Evolutionary conservation across 306 rosid species (phyloP), one percentile per base, ranked within the genome.

Genomic region (Abrus pulchellus): DNA sequence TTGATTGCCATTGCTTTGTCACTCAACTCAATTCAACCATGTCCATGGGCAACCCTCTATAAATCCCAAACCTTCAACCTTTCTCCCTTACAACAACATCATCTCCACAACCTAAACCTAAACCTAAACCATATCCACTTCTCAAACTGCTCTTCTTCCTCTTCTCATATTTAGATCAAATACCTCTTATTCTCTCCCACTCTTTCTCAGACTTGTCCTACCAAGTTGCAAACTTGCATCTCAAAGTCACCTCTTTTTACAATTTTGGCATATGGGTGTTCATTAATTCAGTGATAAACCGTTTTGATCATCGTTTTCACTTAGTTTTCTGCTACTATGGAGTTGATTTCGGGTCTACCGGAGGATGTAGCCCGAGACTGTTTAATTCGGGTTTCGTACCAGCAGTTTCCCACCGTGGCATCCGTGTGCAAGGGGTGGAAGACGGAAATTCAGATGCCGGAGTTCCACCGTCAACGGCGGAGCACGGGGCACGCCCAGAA

Each of bases 271-370:
- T 11, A 3, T 6, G 69, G 47, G 48, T 36, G 7, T 68, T 55
- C 57, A 0, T 4, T 68, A 14, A 33, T 55, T 68, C 59, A 32
- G 27, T n/a, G 3, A 64, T 0, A 38, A 1, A 1, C 44, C 6
- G 11, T n/a, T 0, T 32, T 41, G 0, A 43, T 13, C 40, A 81
- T 70, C 78, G 60, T 40, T 29, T 9, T 13, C 14, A 0, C 12
- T 45, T 0, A 9, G 9, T 28, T 20, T 10, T 57, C 30, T 47
- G 1, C 3, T 10, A 61, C 1, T 0, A 93, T 90, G 96, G 97
- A 84, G 33, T 52, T 93, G 50, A 89, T 90, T 89, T 78, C 95
- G 9, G 92, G 90, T 74, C 77, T 94, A 27, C 97, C 98, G 0
- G 88, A 90, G 6, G 93, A 94, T 3, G 13, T 94, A 1, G 92